Evolutionary conservation across 1,139 yeast genomes (phyloP).

Genomic region (Debaryomyces psychrophilus): DNA sequence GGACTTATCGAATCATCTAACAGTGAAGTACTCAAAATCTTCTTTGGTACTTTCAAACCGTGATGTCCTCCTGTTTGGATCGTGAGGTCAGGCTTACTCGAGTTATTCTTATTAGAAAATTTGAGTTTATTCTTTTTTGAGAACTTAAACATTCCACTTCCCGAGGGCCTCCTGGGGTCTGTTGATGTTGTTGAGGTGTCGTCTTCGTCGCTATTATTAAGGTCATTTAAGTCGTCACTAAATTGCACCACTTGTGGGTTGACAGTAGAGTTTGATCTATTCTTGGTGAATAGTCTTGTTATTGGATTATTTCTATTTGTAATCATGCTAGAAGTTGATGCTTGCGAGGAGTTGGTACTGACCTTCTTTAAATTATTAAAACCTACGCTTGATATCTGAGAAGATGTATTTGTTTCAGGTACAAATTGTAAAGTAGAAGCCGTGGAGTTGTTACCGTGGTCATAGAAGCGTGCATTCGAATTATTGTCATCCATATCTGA

Average conservation of each 20-base stretch:
- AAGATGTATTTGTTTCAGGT: constrained; percentile 14
- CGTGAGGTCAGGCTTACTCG: constrained; percentile 30
- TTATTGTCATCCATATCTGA: constrained; percentile 9
- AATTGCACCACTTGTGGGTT: constrained; percentile 13
- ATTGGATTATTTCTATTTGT: constrained; percentile 32
- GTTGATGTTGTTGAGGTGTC: constrained; percentile 4
- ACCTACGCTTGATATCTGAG: constrained; percentile 45
- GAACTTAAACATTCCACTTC: constrained; percentile 12
- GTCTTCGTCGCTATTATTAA: constrained; percentile 13
- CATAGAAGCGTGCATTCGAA: constrained; percentile 17
- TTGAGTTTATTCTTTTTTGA: constrained; percentile 19
- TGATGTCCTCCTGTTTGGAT: constrained; percentile 36
- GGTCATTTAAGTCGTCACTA: constrained; percentile 14
- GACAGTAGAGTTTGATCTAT: constrained; percentile 29
- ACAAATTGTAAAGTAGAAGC: constrained; percentile 20
- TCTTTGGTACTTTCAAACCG: constrained; percentile 32
- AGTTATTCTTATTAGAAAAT: constrained; percentile 16
- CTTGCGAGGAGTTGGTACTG: constrained; percentile 35
- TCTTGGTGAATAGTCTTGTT: constrained; percentile 39
- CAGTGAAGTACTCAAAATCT: constrained; percentile 28
- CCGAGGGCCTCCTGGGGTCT: constrained; percentile 4
- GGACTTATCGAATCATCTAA: constrained; percentile 21
- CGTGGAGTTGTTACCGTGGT: constrained; percentile 26
- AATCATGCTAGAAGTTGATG: constrained; percentile 27
- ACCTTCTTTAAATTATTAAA: constrained; percentile 42